phyloP scores from a whole-genome alignment of 306 rosid genomes.

The Herpetospermum pedunculosum region DNA sequence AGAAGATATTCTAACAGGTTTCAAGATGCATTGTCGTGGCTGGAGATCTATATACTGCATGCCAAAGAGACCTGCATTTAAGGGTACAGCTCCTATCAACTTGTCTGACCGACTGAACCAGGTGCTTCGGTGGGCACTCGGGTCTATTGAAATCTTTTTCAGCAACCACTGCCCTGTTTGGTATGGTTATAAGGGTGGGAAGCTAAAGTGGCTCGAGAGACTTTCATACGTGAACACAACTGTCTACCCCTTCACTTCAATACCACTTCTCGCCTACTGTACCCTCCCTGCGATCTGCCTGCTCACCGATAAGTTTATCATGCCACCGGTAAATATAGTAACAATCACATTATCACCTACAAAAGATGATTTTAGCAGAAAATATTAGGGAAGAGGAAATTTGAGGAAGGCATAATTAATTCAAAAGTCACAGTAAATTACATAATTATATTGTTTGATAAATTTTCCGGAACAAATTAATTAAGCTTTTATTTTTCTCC shows the following conservation, averaged over 20 bases:
- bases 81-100: slow-evolving; percentile 98
- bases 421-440: neutral
- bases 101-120: slow-evolving; percentile 93
- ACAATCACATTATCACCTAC: neutral
- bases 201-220: slow-evolving; percentile 93
- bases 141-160: slow-evolving; percentile 93
- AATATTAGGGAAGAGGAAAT: neutral
- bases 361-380: slow-evolving; percentile 1
- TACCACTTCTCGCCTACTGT: slow-evolving; percentile 86
- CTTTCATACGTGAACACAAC: slow-evolving; percentile 88
- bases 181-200: slow-evolving; percentile 89
- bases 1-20: slow-evolving; percentile 90
- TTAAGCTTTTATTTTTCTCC: neutral
- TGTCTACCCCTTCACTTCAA: slow-evolving; percentile 86
- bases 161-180: slow-evolving; percentile 79
- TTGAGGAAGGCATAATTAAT: neutral
- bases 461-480: neutral
- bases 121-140: slow-evolving; percentile 97
- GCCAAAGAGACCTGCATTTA: slow-evolving; percentile 78
- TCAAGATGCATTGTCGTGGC: slow-evolving; percentile 99
- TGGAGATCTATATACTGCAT: slow-evolving; percentile 94
- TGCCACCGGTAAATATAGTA: slow-evolving; percentile 63
- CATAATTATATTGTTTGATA: neutral
- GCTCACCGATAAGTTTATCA: slow-evolving; percentile 95
- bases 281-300: slow-evolving; percentile 86